Conservation (phyloP, 2,329 filamentous ascomycete genomes). For the Clarireedia paspali region DNA sequence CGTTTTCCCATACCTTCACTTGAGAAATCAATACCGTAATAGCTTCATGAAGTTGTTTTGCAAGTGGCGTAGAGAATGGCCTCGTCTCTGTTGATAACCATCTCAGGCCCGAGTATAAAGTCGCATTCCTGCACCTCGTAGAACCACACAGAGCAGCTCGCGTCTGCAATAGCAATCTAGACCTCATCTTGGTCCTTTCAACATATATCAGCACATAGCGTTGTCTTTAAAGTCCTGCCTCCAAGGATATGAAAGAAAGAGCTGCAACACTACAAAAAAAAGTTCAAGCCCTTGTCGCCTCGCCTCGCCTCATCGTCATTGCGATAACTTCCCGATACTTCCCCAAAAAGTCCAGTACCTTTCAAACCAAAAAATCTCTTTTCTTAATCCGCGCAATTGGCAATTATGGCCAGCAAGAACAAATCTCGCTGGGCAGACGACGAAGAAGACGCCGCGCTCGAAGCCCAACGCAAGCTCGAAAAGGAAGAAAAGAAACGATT, state of each 20-base stretch:
- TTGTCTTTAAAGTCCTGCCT: not conserved
- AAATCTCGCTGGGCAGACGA: constrained; percentile 81
- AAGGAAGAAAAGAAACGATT: constrained; percentile 84
- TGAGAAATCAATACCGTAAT: constrained; percentile 57
- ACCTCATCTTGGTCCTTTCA: constrained; percentile 21
- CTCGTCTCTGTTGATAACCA: constrained; percentile 26
- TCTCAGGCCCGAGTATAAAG: constrained; percentile 16
- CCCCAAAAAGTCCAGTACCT: not conserved
- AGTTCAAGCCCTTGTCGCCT: constrained; percentile 5
- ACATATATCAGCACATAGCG: constrained; percentile 14
- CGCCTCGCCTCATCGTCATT: constrained; percentile 6
- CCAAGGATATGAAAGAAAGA: not conserved
- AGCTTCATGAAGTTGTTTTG: constrained; percentile 77
- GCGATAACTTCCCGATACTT: not conserved
- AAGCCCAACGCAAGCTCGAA: constrained; percentile 65
- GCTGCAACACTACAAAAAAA: constrained; percentile 4
- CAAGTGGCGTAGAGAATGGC: constrained; percentile 86
- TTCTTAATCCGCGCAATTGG: not conserved
- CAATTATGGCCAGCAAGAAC: constrained; percentile 12
- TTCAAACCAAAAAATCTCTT: not conserved
- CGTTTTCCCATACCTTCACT: not conserved
- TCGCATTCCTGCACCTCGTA: constrained; percentile 14
- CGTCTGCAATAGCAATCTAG: constrained; percentile 19
- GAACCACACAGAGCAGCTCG: constrained; percentile 20
- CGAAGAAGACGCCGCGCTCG: constrained; percentile 69